phyloP scores from a whole-genome alignment of 2,329 filamentous ascomycete species.

The Trichoderma sp. region DNA sequence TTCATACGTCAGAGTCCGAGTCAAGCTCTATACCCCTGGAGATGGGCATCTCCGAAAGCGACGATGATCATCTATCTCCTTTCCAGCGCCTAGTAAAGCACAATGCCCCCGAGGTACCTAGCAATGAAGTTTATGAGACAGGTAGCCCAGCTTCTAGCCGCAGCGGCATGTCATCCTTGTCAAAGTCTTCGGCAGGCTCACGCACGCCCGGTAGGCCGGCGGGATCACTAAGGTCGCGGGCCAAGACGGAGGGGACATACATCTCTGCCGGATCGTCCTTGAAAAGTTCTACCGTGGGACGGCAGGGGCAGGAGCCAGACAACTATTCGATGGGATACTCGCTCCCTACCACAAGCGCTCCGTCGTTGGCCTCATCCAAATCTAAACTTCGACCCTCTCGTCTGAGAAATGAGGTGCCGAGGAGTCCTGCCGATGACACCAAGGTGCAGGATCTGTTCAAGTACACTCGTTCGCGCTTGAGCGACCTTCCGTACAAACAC shows the following conservation, averaged over 20 bases:
- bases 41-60: constrained; percentile 67
- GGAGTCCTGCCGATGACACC: constrained; percentile 72
- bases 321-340: constrained; percentile 55
- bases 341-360: constrained; percentile 39
- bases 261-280: constrained; percentile 64
- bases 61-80: constrained; percentile 75
- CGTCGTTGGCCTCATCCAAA: constrained; percentile 52
- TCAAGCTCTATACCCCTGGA: constrained; percentile 58
- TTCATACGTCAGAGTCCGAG: constrained; percentile 55
- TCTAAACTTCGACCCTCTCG: constrained; percentile 62
- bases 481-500: constrained; percentile 79
- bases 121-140: constrained; percentile 63
- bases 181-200: constrained; percentile 57
- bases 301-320: constrained; percentile 46
- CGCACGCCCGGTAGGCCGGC: constrained; percentile 53
- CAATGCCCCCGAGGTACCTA: constrained; percentile 58
- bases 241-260: constrained; percentile 64
- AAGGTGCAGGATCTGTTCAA: constrained; percentile 81
- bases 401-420: constrained; percentile 76
- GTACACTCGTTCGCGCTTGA: constrained; percentile 76
- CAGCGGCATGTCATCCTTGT: constrained; percentile 62
- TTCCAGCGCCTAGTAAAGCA: constrained; percentile 74
- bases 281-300: constrained; percentile 39
- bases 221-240: constrained; percentile 55
- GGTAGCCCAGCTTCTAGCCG: constrained; percentile 67